These are phyloP conservation scores for Emergomyces africanus DNA, from an alignment of 2,329 filamentous ascomycete genomes.

Conservation along the genomic window DNA sequence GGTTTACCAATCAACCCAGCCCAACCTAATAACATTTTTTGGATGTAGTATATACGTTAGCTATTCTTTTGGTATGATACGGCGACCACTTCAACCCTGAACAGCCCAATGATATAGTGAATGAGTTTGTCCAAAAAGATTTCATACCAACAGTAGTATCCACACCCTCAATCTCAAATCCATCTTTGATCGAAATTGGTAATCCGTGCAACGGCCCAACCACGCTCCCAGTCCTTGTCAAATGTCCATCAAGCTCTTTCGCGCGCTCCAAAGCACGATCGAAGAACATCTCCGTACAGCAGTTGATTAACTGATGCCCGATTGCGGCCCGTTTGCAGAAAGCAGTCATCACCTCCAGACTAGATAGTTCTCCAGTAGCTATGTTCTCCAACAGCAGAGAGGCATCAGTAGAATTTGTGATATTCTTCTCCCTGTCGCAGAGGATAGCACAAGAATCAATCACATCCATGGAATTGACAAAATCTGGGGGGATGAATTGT, in stretches of 20 bases:
- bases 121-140: slow-evolving; percentile 18
- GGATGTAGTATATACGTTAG: too few relatives aligned
- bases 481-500: not conserved
- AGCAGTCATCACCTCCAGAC: slow-evolving; percentile 14
- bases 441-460: slow-evolving; percentile 4
- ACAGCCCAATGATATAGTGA: slow-evolving; percentile 9
- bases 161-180: slow-evolving; percentile 1
- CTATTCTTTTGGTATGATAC: not conserved
- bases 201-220: slow-evolving; percentile 17
- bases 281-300: slow-evolving; percentile 16
- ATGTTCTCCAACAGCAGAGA: slow-evolving; percentile 1
- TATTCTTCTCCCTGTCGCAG: slow-evolving; percentile 1
- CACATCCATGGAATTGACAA: slow-evolving; percentile 1
- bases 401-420: slow-evolving; percentile 6
- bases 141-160: not conserved
- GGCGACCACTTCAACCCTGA: not conserved
- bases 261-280: slow-evolving; percentile 12
- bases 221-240: slow-evolving; percentile 10
- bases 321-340: slow-evolving; percentile 17
- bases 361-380: slow-evolving; percentile 10
- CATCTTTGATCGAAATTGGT: slow-evolving; percentile 18
- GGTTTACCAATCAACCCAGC: slow-evolving; percentile 1
- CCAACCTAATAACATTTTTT: not conserved
- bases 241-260: slow-evolving; percentile 12
- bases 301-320: slow-evolving; percentile 15